Conservation (phyloP, 257 asterid species). For the Solanum rostratum region DNA sequence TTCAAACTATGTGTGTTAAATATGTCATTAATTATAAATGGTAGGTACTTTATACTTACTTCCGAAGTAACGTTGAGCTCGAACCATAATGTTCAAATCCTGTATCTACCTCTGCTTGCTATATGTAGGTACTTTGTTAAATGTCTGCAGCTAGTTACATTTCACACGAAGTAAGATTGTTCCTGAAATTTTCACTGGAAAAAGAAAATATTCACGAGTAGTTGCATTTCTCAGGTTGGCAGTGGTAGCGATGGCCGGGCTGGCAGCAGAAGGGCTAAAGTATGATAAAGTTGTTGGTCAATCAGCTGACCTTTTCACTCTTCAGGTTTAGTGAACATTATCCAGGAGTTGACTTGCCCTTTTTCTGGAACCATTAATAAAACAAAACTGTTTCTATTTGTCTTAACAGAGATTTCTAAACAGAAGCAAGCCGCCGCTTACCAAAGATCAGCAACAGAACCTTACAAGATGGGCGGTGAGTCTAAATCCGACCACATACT, state of each 20-base stretch:
- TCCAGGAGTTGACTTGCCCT: not conserved
- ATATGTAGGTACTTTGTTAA: not conserved
- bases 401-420: constrained; percentile 70
- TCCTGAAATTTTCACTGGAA: not conserved
- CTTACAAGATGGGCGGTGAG: constrained; percentile 98
- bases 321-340: constrained; percentile 47
- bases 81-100: not conserved
- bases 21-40: not conserved
- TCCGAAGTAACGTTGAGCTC: not conserved
- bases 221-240: constrained; percentile 53
- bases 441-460: constrained; percentile 92
- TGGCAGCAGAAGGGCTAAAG: constrained; percentile 91
- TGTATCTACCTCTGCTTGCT: not conserved
- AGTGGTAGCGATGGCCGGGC: constrained; percentile 91
- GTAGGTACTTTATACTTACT: too few species aligned
- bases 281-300: constrained; percentile 92
- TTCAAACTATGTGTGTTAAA: not conserved
- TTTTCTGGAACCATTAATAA: not conserved
- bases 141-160: not conserved
- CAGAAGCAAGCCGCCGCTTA: constrained; percentile 73
- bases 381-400: not conserved
- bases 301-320: constrained; percentile 87
- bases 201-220: not conserved
- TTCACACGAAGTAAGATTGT: not conserved
- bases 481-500: not conserved